Base-by-base conservation (phyloP, 1,284 basidiomycete genomes). In the Porodaedalea pini region DNA sequence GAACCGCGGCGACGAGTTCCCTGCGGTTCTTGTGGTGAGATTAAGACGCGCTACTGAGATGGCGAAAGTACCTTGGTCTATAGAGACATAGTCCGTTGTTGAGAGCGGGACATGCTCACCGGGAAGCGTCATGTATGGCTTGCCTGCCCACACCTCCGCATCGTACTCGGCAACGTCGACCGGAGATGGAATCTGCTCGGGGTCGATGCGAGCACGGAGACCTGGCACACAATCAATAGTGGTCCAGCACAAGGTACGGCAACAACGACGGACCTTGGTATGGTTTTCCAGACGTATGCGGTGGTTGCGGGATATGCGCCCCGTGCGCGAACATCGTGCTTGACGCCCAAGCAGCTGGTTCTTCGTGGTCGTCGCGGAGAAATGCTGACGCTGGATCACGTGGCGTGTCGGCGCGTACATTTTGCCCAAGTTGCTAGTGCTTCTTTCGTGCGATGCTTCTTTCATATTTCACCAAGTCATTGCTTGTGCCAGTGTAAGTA, bases 161-260 rank as follows among this genome's bases (percentile, higher is more conserved):
- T 98, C 96, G 19, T 81, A 75, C 66, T 95, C 90, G 62, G 92
- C 86, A 11, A 86, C 79, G 57, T 92, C 88, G 27, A 94, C 86
- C 11, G 94, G 91, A 6, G 93, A 94, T 4, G 97, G 97, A 50
- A 99, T 88, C 70, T 98, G 94, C 62, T 79, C 83, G 2, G 91
- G 88, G 69, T 98, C 92, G 66, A 99, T 94, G 62, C 88, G 86
- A 43, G 90, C 82, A 44, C 93, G 83, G 45, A 90, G 74, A 58
- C 90, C 89, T 88, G 64, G 11, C 47, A 27, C 52, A 60, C 10
- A 25, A 56, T 56, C 41, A 45, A 5, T 2, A 53, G 34, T 27
- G 13, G 17, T 29, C 15, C 27, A 43, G 41, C 51, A 37, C 15
- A 19, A 25, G 54, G 41, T 37, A 37, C 8, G 45, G 25, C 19